Percentiles rank a stretch among this genome's conserved stretches.
These are phyloP conservation scores for Filobasidium wieringae DNA, from an alignment of 768 basidiomycete species.

Conservation along the genomic window DNA sequence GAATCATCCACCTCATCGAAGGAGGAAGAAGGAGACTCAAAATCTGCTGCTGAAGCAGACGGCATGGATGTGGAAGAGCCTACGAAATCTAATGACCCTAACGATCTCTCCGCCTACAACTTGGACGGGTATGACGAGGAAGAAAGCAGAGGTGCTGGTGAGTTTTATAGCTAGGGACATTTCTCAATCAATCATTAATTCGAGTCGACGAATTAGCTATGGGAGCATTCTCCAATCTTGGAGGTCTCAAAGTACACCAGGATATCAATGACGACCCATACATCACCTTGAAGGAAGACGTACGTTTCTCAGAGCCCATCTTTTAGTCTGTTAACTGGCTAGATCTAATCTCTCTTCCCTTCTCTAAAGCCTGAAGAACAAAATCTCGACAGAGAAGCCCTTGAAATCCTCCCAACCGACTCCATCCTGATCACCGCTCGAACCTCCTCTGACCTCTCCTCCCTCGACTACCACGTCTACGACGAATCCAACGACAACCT, in stretches of 20 bases:
- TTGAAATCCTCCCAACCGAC: conserved; percentile 79
- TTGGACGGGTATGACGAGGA: conserved; percentile 88
- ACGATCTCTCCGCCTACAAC: conserved; percentile 76
- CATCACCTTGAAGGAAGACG: conserved; percentile 79
- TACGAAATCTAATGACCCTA: conserved; percentile 40
- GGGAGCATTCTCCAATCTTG: conserved; percentile 86
- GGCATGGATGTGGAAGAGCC: conserved; percentile 44
- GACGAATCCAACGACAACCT: conserved; percentile 63
- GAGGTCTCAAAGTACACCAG: conserved; percentile 81
- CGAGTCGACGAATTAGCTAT: conserved; percentile 28
- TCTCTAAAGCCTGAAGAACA: conserved; percentile 4
- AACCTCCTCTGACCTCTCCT: conserved; percentile 92
- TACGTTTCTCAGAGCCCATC: conserved; percentile 24
- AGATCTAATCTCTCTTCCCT: background rate
- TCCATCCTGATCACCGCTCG: conserved; percentile 85
- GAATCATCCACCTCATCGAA: background rate
- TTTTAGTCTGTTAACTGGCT: background rate
- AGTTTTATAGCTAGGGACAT: conserved; percentile 19
- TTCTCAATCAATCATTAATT: background rate
- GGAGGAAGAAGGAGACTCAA: conserved; percentile 19
- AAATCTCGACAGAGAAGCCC: conserved; percentile 47
- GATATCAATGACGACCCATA: conserved; percentile 92
- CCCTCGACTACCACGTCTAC: conserved; percentile 90
- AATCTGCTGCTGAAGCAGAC: conserved; percentile 44
- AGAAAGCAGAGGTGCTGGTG: conserved; percentile 40